Evolutionary conservation across 306 rosid species (phyloP).

Genomic region (Vicia faba): DNA sequence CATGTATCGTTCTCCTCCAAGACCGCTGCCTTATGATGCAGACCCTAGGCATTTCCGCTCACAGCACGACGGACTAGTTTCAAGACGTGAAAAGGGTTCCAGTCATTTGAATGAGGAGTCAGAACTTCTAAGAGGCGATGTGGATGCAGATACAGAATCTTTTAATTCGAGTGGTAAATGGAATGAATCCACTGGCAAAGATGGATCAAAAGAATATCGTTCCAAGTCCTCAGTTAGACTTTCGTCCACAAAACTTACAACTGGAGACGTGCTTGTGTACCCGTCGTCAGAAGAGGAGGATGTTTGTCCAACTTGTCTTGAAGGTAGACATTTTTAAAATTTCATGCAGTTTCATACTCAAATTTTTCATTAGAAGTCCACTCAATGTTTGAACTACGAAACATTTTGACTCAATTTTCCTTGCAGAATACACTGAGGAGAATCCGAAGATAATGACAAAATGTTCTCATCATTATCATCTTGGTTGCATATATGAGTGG

Average conservation of each 20-base stretch:
- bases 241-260: slow-evolving; percentile 60
- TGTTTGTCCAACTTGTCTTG: slow-evolving; percentile 97
- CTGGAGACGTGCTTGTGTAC: slow-evolving; percentile 52
- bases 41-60: slow-evolving; percentile 74
- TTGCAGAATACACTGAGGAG: slow-evolving; percentile 82
- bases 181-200: slow-evolving; percentile 62
- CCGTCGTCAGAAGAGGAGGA: slow-evolving; percentile 90
- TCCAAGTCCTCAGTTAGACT: slow-evolving; percentile 64
- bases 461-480: slow-evolving; percentile 96
- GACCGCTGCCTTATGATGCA: slow-evolving; percentile 96
- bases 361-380: slow-evolving; percentile 19
- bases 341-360: not conserved
- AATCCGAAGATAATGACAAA: slow-evolving; percentile 91
- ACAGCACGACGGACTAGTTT: slow-evolving; percentile 76
- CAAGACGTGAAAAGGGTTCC: slow-evolving; percentile 90
- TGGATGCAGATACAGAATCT: slow-evolving; percentile 64
- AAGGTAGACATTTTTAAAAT: slow-evolving; percentile 52
- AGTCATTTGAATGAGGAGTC: slow-evolving; percentile 88
- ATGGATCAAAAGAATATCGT: slow-evolving; percentile 71
- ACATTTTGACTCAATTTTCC: slow-evolving; percentile 22
- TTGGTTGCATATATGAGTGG: slow-evolving; percentile 99
- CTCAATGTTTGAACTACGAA: not conserved
- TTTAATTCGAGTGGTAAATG: slow-evolving; percentile 64
- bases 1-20: slow-evolving; percentile 93
- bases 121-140: slow-evolving; percentile 77